phyloP scores from a whole-genome alignment of 805 yeast genomes.

The Myxozyma geophila region DNA sequence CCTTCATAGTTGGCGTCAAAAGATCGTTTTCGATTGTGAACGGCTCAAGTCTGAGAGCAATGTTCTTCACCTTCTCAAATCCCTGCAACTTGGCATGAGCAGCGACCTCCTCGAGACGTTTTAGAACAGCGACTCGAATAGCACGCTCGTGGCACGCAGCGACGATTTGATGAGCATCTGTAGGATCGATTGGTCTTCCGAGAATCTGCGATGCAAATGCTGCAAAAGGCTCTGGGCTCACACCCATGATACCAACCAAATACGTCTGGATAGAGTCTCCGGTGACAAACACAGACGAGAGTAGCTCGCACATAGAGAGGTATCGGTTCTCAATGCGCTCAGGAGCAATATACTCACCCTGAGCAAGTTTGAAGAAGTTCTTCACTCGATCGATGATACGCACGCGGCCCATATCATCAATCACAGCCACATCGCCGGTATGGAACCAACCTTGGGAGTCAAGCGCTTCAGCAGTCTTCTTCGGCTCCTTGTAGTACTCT shows the following conservation, averaged over 20 bases:
- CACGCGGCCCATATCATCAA: slow-evolving; percentile 59
- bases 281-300: slow-evolving; percentile 62
- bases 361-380: slow-evolving; percentile 72
- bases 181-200: slow-evolving; percentile 38
- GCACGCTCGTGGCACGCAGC: slow-evolving; percentile 44
- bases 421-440: slow-evolving; percentile 58
- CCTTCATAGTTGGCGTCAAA: slow-evolving; percentile 68
- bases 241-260: slow-evolving; percentile 66
- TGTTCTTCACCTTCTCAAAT: slow-evolving; percentile 65
- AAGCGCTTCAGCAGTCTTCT: slow-evolving; percentile 58
- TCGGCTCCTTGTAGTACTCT: slow-evolving; percentile 60
- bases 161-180: slow-evolving; percentile 43
- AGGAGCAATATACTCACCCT: slow-evolving; percentile 74
- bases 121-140: slow-evolving; percentile 49
- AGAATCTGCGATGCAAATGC: slow-evolving; percentile 40
- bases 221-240: slow-evolving; percentile 56
- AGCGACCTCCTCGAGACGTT: slow-evolving; percentile 48
- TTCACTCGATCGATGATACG: slow-evolving; percentile 74
- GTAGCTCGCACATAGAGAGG: slow-evolving; percentile 55
- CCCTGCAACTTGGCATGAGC: slow-evolving; percentile 55
- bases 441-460: slow-evolving; percentile 51
- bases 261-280: slow-evolving; percentile 64
- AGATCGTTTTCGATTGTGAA: slow-evolving; percentile 62
- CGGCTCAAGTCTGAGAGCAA: slow-evolving; percentile 60
- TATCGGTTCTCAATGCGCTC: slow-evolving; percentile 73